A percentile compares a stretch with the other conserved stretches of the same genome.
phyloP scores from a whole-genome alignment of 1,139 yeast genomes.

The Saccharomyces pastorianus region DNA sequence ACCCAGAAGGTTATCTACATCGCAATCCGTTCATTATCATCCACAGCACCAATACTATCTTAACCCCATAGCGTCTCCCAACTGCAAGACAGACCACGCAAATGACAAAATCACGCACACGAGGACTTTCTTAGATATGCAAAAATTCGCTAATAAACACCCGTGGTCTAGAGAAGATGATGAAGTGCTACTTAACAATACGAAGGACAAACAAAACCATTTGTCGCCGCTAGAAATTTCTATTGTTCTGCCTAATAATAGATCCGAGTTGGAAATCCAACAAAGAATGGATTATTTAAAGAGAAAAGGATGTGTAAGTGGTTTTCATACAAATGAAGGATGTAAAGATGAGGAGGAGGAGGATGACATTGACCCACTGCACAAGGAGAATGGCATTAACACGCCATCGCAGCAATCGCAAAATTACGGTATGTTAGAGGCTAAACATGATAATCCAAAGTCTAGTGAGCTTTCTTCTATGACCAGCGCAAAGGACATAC shows the following conservation, averaged over 20 bases:
- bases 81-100: neutral
- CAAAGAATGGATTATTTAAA: slow-evolving; percentile 51
- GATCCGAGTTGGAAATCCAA: slow-evolving; percentile 69
- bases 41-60: neutral
- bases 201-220: slow-evolving; percentile 38
- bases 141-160: neutral
- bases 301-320: slow-evolving; percentile 5
- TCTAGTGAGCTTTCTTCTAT: neutral
- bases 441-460: neutral
- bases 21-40: slow-evolving; percentile 1
- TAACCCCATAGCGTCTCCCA: neutral
- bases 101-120: neutral
- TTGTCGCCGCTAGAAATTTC: slow-evolving; percentile 68
- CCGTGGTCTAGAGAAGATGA: slow-evolving; percentile 45
- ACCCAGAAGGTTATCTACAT: slow-evolving; percentile 8
- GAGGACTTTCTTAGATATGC: slow-evolving; percentile 3
- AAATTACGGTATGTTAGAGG: neutral
- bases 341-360: neutral
- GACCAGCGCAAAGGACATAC: neutral
- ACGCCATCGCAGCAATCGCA: neutral
- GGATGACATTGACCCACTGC: neutral
- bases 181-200: slow-evolving; percentile 53
- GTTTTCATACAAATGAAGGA: slow-evolving; percentile 4
- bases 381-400: neutral
- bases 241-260: slow-evolving; percentile 53